Percentiles rank a stretch among this genome's conserved stretches.
These are phyloP conservation scores for Dryadomyces quercivorus DNA, from an alignment of 2,329 filamentous ascomycete species.

Conservation along the genomic window DNA sequence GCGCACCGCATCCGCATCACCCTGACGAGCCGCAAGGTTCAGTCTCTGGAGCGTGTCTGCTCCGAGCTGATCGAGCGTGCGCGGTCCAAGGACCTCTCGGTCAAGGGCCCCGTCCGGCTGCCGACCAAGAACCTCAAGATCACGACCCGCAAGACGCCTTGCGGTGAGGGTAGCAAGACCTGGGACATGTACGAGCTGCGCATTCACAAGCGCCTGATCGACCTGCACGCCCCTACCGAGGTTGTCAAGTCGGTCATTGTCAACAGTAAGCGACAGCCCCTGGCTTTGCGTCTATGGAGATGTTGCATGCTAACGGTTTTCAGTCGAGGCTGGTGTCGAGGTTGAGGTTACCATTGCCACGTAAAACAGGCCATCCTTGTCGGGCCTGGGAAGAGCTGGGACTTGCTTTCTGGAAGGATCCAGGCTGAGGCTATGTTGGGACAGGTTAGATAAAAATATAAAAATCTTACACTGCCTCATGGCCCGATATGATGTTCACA, in stretches of 20 bases:
- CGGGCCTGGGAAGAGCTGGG: too few relatives aligned
- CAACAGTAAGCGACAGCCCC: conserved; percentile 41
- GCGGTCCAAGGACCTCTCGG: conserved; percentile 94
- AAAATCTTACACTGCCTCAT: too few relatives aligned
- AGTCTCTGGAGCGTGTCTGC: conserved; percentile 96
- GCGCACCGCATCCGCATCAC: conserved; percentile 58
- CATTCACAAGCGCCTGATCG: conserved; percentile 97
- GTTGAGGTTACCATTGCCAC: conserved; percentile 88
- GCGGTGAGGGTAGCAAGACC: conserved; percentile 99
- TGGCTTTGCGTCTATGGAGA: background rate
- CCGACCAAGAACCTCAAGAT: conserved; percentile 95
- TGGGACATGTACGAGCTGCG: conserved; percentile 92
- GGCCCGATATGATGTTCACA: too few relatives aligned
- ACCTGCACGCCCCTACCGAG: conserved; percentile 95
- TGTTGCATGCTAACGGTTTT: conserved; percentile 3
- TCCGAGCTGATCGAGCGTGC: conserved; percentile 96
- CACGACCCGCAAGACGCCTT: conserved; percentile 97
- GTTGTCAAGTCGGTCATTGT: conserved; percentile 94
- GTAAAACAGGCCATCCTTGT: conserved; percentile 10
- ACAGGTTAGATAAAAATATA: too few relatives aligned
- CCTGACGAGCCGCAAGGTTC: conserved; percentile 87
- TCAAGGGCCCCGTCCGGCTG: conserved; percentile 95
- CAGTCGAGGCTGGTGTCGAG: conserved; percentile 76
- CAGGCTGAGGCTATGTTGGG: too few relatives aligned
- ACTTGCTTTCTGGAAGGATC: too few relatives aligned